phyloP scores from a whole-genome alignment of 106 monocot species.

The Dendrobium huoshanense region DNA sequence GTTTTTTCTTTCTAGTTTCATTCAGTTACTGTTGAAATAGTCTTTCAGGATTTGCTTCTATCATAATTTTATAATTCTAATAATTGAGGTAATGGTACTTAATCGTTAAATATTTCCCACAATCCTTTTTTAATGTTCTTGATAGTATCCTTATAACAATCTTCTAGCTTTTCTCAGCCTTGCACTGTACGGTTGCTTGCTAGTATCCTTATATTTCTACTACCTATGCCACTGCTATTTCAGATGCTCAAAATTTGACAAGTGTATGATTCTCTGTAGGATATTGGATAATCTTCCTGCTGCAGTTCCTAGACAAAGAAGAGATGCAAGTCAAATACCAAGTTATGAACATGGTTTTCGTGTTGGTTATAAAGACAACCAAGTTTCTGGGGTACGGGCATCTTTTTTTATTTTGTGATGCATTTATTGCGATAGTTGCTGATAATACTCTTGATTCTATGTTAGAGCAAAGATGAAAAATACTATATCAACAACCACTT shows the following conservation, averaged over 20 bases:
- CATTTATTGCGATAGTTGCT: not conserved
- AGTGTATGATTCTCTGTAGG: slow-evolving; percentile 3
- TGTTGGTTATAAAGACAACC: slow-evolving; percentile 22
- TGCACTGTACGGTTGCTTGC: too few species aligned
- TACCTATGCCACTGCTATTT: not conserved
- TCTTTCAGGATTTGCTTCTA: too few species aligned
- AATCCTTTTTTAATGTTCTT: too few species aligned
- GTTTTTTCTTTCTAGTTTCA: too few species aligned
- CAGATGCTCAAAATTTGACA: not conserved
- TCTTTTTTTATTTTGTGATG: not conserved
- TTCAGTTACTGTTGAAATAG: too few species aligned
- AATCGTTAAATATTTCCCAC: too few species aligned
- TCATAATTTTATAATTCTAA: too few species aligned
- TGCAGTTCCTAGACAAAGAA: slow-evolving; percentile 22
- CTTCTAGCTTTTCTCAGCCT: too few species aligned
- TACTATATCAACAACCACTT: slow-evolving; percentile 39
- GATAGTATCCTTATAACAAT: too few species aligned
- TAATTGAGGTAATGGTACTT: too few species aligned
- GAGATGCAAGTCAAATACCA: slow-evolving; percentile 23
- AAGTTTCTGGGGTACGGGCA: slow-evolving; percentile 11
- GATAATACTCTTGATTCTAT: not conserved
- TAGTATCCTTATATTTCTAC: too few species aligned
- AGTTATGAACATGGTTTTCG: slow-evolving; percentile 35
- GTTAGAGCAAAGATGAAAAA: slow-evolving; percentile 30
- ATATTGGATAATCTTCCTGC: slow-evolving; percentile 30